Conservation (phyloP, 495 filamentous ascomycete species). For the Penicillium tannophilum region DNA sequence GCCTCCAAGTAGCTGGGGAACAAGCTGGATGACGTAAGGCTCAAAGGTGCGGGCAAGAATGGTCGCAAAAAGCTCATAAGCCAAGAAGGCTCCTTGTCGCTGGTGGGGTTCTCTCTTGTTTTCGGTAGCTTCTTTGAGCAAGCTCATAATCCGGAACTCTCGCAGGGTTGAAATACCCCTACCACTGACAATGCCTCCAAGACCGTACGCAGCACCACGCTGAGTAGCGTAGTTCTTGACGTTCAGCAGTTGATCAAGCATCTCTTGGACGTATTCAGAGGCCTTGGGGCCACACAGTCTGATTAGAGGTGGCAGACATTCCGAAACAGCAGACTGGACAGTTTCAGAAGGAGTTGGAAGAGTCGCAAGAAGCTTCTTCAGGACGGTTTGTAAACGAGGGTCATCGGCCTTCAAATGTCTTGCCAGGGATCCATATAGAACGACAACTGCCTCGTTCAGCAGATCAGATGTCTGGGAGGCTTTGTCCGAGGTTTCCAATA, state of each 20-base stretch:
- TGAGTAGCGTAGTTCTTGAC: constrained; percentile 88
- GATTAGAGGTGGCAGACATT: constrained; percentile 88
- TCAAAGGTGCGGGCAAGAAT: constrained; percentile 89
- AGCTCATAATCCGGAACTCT: constrained; percentile 83
- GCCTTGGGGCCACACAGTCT: constrained; percentile 75
- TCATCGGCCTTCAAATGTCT: constrained; percentile 84
- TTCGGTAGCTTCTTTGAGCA: constrained; percentile 74
- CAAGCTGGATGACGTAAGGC: constrained; percentile 93
- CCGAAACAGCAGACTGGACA: constrained; percentile 93
- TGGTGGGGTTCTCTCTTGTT: constrained; percentile 91
- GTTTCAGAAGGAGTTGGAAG: constrained; percentile 94
- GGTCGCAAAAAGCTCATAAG: constrained; percentile 84
- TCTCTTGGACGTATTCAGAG: constrained; percentile 74
- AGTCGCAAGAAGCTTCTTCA: constrained; percentile 79
- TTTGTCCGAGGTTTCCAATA: constrained; percentile 78
- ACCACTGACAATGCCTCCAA: constrained; percentile 86
- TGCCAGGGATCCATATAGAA: constrained; percentile 92
- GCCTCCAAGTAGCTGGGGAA: constrained; percentile 83
- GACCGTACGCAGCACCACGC: constrained; percentile 90
- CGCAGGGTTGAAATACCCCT: constrained; percentile 79
- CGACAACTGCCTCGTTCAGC: constrained; percentile 95
- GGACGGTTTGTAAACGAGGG: constrained; percentile 77
- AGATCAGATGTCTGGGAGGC: constrained; percentile 75
- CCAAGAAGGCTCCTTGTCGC: constrained; percentile 84
- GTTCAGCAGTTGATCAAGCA: constrained; percentile 76